Evolutionary conservation across 2,329 filamentous ascomycete species (phyloP), one percentile per base, ranked within the genome.

Genomic region (Diplocarpon mali): DNA sequence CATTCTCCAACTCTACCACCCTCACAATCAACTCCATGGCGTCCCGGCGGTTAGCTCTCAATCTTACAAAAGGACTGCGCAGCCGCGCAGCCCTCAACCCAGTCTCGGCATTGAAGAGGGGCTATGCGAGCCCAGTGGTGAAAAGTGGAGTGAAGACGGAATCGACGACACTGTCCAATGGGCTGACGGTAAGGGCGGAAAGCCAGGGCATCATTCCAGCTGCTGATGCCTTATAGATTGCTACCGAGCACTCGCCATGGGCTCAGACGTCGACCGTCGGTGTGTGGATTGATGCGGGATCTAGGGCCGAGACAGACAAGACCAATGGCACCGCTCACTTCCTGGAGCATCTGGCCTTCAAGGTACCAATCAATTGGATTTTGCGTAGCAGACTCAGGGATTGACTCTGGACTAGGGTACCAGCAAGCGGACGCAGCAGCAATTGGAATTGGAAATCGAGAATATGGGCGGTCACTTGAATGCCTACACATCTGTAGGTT

Each of bases 381-480:
- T 40, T 31, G 51, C 42, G 17, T 38, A 38, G 15, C n/a, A 16
- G n/a, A 29, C 42, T 44, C 36, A 30, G 32, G 40, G 35, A 43
- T 53, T 62, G 49, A 62, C 46, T 36, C 46, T 47, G 38, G 36
- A 10, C 42, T 47, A 89, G 89, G 92, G 92, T 60, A 98, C 92
- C 58, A 76, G 84, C 69, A 94, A 85, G 74, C 80, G 92, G 69
- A 88, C 85, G 55, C 92, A 98, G 71, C 85, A 93, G 67, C 92
- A 98, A 73, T 76, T 98, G 66, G 92, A 98, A 75, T 82, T 98
- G 55, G 92, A 98, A 75, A 96, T 98, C 64, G 92, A 98, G 78
- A 98, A 98, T 74, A 95, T 98, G 86, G 92, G 92, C 67, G 92
- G 87, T 55, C 92, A 98, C 73, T 78, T 98, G 61, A 98, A 98